Conservation (phyloP, 140 eudicot genomes). For the Cichorium intybus region DNA sequence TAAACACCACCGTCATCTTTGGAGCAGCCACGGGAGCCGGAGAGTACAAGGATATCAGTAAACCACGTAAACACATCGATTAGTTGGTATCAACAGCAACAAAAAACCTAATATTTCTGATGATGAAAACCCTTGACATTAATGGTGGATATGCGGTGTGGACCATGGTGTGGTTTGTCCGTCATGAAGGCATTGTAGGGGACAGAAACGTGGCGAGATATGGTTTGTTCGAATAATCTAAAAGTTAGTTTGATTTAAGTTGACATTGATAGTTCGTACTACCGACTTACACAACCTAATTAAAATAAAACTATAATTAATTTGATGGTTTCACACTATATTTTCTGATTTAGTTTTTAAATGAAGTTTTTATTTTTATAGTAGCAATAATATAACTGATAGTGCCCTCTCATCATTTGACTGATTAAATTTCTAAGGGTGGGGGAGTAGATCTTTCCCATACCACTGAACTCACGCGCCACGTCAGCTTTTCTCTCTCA, state of each 20-base stretch:
- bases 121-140: constrained; percentile 29
- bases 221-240: constrained; percentile 14
- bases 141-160: constrained; percentile 20
- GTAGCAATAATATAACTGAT: too few relatives aligned
- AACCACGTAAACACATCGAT: constrained; percentile 17
- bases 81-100: constrained; percentile 15
- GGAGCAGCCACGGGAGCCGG: constrained; percentile 15
- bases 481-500: too few relatives aligned
- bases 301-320: not conserved
- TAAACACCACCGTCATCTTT: not conserved
- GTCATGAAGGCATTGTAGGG: constrained; percentile 39
- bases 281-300: constrained; percentile 15
- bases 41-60: not conserved
- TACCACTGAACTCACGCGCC: too few relatives aligned
- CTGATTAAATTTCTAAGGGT: too few relatives aligned
- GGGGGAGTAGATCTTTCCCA: too few relatives aligned
- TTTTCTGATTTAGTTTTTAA: too few relatives aligned
- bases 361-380: too few relatives aligned
- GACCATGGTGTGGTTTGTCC: constrained; percentile 45
- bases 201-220: constrained; percentile 34
- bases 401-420: too few relatives aligned
- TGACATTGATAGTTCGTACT: not conserved
- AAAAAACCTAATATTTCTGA: constrained; percentile 27
- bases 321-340: too few relatives aligned
- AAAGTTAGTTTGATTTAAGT: not conserved